Percentiles rank a stretch among this genome's conserved stretches.
Evolutionary conservation across 169 alveolate species (phyloP).

Genomic region (Plasmodium inui): DNA sequence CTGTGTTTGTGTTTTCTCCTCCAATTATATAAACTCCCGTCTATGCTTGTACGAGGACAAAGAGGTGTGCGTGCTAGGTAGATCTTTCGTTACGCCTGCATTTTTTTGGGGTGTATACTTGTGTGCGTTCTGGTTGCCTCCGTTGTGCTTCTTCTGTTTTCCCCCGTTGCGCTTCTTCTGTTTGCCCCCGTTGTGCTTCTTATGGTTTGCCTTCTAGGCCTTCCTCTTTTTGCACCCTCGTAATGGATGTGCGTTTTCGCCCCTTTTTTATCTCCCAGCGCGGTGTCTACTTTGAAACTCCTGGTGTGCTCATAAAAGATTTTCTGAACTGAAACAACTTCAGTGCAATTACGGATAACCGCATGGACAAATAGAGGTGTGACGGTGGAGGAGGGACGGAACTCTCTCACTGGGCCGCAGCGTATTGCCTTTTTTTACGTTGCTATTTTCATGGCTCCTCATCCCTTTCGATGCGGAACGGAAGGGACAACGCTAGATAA

Average conservation of each 20-base stretch:
- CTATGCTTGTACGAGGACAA: not conserved
- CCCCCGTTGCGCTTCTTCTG: too few relatives aligned
- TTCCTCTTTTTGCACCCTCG: too few relatives aligned
- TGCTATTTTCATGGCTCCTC: not conserved
- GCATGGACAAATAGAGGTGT: not conserved
- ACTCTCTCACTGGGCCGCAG: not conserved
- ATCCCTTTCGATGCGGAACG: not conserved
- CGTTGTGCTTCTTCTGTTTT: not conserved
- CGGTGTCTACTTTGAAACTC: not conserved
- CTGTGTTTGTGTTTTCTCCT: not conserved
- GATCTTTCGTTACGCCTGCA: not conserved
- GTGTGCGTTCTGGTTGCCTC: not conserved
- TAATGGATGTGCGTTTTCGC: too few relatives aligned
- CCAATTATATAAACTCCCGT: not conserved
- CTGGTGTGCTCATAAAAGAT: not conserved
- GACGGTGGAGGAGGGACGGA: not conserved
- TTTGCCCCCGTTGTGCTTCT: not conserved
- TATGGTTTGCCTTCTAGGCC: too few relatives aligned
- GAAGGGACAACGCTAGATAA: not conserved
- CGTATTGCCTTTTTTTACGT: not conserved
- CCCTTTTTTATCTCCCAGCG: not conserved
- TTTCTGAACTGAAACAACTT: not conserved
- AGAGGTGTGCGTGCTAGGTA: not conserved
- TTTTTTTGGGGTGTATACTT: not conserved
- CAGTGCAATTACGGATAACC: not conserved